Conservation (phyloP, 2,329 filamentous ascomycete species). For the Pyricularia sp. region DNA sequence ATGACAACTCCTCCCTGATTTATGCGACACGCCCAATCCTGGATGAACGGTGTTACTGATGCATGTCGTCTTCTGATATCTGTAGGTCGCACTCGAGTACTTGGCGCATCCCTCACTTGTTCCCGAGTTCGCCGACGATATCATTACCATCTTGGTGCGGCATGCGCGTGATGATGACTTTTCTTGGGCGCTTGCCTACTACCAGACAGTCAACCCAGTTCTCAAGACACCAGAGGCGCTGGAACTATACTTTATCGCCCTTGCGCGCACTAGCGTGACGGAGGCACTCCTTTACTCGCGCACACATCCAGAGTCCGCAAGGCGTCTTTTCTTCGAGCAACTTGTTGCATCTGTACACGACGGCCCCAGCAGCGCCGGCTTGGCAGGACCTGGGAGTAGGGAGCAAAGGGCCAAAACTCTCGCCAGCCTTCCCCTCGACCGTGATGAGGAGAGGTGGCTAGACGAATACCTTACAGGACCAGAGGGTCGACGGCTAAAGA, state of each 20-base stretch:
- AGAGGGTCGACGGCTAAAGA: constrained; percentile 49
- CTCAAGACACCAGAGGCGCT: constrained; percentile 51
- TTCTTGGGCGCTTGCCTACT: constrained; percentile 62
- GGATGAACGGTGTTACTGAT: not conserved
- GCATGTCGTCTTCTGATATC: not conserved
- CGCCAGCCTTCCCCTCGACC: constrained; percentile 57
- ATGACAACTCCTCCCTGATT: constrained; percentile 7
- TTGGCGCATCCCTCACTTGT: constrained; percentile 69
- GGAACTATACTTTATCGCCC: constrained; percentile 54
- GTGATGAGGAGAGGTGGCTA: constrained; percentile 61
- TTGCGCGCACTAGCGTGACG: constrained; percentile 52
- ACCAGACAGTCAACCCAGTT: constrained; percentile 60
- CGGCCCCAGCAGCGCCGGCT: not conserved
- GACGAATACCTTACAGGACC: constrained; percentile 53
- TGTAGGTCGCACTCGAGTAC: constrained; percentile 54
- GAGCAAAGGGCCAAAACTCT: constrained; percentile 22
- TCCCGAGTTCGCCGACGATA: constrained; percentile 73
- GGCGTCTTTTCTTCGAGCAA: constrained; percentile 52
- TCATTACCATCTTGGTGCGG: constrained; percentile 55
- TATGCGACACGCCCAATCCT: not conserved
- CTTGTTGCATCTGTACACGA: constrained; percentile 46
- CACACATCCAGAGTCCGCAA: constrained; percentile 46
- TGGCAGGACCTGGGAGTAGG: constrained; percentile 10
- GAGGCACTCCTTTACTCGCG: constrained; percentile 66
- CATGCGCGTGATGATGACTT: constrained; percentile 47